A percentile compares a stretch with the other conserved stretches of the same genome.
phyloP scores from a whole-genome alignment of 805 yeast species.

The Kluyveromyces aestuarii region DNA sequence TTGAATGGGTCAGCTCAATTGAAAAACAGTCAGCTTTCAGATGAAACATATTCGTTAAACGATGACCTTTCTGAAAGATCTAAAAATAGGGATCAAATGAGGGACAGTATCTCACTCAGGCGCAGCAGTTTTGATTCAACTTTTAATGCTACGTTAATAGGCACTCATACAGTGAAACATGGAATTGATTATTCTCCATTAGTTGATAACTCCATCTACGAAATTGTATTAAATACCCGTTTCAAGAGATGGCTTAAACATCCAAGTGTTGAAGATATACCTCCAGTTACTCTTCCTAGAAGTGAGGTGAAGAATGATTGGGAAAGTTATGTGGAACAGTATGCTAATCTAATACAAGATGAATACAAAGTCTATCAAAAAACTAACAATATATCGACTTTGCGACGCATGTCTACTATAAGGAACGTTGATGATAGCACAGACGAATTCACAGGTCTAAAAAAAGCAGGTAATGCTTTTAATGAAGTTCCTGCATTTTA shows the following conservation, averaged over 20 bases:
- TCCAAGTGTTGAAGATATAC: slow-evolving; percentile 80
- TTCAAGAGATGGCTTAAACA: slow-evolving; percentile 36
- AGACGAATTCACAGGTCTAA: slow-evolving; percentile 7
- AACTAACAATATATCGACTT: slow-evolving; percentile 34
- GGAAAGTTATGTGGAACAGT: slow-evolving; percentile 35
- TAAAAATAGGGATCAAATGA: slow-evolving; percentile 10
- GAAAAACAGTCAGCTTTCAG: slow-evolving; percentile 3
- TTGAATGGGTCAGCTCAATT: not conserved
- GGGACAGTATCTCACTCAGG: slow-evolving; percentile 3
- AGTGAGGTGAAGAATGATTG: slow-evolving; percentile 35
- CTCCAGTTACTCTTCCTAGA: slow-evolving; percentile 60
- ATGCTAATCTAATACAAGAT: slow-evolving; percentile 34
- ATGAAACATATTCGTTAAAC: slow-evolving; percentile 22
- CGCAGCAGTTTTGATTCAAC: slow-evolving; percentile 3
- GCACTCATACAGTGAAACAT: slow-evolving; percentile 1
- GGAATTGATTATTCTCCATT: slow-evolving; percentile 25
- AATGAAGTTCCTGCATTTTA: slow-evolving; percentile 56
- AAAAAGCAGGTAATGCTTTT: slow-evolving; percentile 10
- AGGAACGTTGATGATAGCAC: slow-evolving; percentile 11
- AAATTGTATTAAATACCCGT: slow-evolving; percentile 43
- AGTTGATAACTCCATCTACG: slow-evolving; percentile 58
- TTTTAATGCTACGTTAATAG: not conserved
- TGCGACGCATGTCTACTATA: slow-evolving; percentile 20
- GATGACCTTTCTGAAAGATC: slow-evolving; percentile 28
- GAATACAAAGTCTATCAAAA: slow-evolving; percentile 39